Evolutionary conservation across 1,284 basidiomycete species (phyloP), one percentile per base, ranked within the genome.

Genomic region (Ceraceosorus guamensis): DNA sequence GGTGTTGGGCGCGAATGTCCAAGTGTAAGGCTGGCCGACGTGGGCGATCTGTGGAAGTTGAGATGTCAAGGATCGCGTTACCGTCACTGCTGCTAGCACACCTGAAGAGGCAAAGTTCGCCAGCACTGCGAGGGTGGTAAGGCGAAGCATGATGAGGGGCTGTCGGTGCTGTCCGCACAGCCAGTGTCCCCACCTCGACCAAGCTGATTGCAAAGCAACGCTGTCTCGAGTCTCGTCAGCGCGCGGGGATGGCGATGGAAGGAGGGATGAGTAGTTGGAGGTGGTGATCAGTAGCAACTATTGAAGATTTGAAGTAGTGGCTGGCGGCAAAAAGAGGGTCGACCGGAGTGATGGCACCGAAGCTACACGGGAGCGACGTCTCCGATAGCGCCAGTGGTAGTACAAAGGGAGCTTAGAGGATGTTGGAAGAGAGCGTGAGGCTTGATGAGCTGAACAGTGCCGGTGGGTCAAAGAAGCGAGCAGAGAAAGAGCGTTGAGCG

Each of bases 41-140:
- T 70, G 61, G 8, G 68, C 72, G 13, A 74, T 62, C 24, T 34
- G 46, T 14, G 70, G 72, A 18, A 68, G 62, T 50, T 74, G 72
- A 5, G 55, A 34, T 14, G 46, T 39, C 6, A 70, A 53, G 14
- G 69, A 62, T 33, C 56, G 57, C 13, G 60, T 47, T 2, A 72
- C 39, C 11, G 39, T 41, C 39, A 41, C 39, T 41, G 39, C 39
- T 41, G 39, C 24, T 3, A 24, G 24, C 24, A 24, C 39, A 2
- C 16, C 39, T 41, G 39, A 11, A 2, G 39, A 11, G 39, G 39
- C 11, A 3, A 11, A 11, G 39, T 2, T 11, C 11, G 39, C 39
- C 39, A 41, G 39, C 39, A 16, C 39, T 41, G 39, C 39, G 39
- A 41, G 39, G 11, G 39, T 1, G 39, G 39, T 11, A 16, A 41